Evolutionary conservation across 345 rosid species (phyloP).

Genomic region (Linum usitatissimum): DNA sequence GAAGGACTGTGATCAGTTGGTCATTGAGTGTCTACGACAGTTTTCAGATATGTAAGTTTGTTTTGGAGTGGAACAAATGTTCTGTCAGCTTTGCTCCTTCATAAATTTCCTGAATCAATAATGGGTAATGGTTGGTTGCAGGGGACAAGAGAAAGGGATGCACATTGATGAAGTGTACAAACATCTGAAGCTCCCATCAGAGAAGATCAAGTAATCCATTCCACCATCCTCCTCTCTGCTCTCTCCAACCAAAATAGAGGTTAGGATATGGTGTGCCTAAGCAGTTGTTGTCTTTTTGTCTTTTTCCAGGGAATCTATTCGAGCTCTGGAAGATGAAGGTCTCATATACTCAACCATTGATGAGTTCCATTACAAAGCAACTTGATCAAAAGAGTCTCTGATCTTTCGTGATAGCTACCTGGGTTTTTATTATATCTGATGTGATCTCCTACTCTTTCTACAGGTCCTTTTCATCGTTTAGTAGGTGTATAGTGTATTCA

Average conservation of each 20-base stretch:
- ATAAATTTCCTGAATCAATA: neutral
- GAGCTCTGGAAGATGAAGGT: conserved; percentile 80
- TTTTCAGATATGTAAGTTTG: conserved; percentile 58
- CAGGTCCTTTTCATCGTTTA: no score
- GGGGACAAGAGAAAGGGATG: conserved; percentile 65
- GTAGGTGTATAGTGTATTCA: no score
- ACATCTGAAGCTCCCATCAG: conserved; percentile 60
- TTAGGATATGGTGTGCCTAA: neutral
- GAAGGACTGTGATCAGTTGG: conserved; percentile 62
- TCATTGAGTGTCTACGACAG: conserved; percentile 67
- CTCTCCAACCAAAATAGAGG: neutral
- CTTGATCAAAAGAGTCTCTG: conserved; percentile 23
- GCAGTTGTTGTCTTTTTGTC: neutral
- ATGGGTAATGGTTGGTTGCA: conserved; percentile 25
- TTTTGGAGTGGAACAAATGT: neutral
- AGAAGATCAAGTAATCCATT: conserved; percentile 64
- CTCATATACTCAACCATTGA: conserved; percentile 86
- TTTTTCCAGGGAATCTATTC: conserved; percentile 45
- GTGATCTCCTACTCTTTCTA: no score
- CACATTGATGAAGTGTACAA: conserved; percentile 67
- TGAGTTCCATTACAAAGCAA: conserved; percentile 81
- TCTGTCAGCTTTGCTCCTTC: neutral
- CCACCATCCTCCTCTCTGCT: neutral
- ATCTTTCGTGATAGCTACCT: no score
- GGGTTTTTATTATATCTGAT: no score